Base-by-base conservation (phyloP, 2,329 filamentous ascomycete genomes). In the Colletotrichum endophyticum region DNA sequence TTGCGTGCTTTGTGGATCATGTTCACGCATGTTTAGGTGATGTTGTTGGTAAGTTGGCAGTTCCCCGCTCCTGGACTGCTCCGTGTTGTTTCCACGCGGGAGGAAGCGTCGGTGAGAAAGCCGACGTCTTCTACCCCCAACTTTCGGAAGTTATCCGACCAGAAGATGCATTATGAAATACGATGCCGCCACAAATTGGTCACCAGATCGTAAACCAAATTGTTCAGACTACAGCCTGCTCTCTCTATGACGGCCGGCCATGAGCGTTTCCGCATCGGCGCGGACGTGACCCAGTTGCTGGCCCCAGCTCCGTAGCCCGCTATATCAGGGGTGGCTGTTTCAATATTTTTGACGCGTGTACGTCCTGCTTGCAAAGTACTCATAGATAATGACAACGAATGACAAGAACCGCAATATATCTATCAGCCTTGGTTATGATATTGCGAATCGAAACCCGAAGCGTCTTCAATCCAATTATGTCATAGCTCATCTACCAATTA, bases 61-160 rank as follows among this genome's bases (percentile, higher is more conserved):
- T 19, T 25, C 66, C 66, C 63, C 63, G 36, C 63, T 49, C 27
- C 16, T 12, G n/a, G 57, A 27, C 59, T 36, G 27, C n/a, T 61
- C 57, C 57, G 32, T 19, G 61, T 64, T 64, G 32, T 36, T 16
- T 59, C 56, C 22, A 64, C 9, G 39, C 62, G 8, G 62, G 22
- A 11, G 6, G 62, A 64, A 25, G 34, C 16, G 11, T 72, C 70
- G 70, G 70, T 13, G 70, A 72, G 70, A 72, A 72, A 25, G 62
- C 70, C 70, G 70, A 72, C 61, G 63, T 34, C 30, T 57, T n/a
- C 16, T 27, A 13, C 22, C 5, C 8, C 30, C 15, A 16, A 27
- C 22, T n/a, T 16, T 15, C 66, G 66, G 66, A 68, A 27, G 28
- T 25, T 63, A 7, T 63, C 59, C 59, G 30, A 63, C 59, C 11